These are phyloP conservation scores for Saccharomycopsis lassenensis DNA, from an alignment of 805 yeast genomes.

Conservation along the genomic window DNA sequence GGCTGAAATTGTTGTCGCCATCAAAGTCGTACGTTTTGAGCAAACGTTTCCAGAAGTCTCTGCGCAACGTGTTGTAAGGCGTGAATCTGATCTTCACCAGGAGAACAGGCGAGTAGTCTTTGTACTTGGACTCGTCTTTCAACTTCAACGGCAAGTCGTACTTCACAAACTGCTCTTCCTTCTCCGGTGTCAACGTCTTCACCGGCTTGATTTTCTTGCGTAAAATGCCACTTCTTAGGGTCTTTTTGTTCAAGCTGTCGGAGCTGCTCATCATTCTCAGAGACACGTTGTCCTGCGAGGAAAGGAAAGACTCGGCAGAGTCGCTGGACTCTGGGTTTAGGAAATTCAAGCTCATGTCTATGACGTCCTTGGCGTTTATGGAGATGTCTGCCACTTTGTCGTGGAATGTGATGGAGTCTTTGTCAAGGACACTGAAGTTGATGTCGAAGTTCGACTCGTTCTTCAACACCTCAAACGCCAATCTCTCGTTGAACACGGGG, in stretches of 20 bases:
- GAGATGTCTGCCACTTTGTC: conserved; percentile 67
- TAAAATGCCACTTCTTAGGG: conserved; percentile 14
- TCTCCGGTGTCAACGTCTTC: conserved; percentile 13
- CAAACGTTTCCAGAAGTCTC: conserved; percentile 58
- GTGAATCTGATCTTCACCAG: conserved; percentile 53
- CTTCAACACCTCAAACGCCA: conserved; percentile 66
- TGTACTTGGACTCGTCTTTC: conserved; percentile 16
- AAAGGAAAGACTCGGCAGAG: conserved; percentile 18
- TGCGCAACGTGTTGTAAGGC: conserved; percentile 52
- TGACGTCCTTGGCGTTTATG: conserved; percentile 42
- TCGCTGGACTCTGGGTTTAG: conserved; percentile 20
- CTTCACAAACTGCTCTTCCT: conserved; percentile 19
- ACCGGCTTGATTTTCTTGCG: conserved; percentile 17
- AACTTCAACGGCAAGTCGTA: conserved; percentile 29
- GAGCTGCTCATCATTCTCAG: background rate
- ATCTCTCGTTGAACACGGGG: conserved; percentile 71
- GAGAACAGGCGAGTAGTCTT: conserved; percentile 38
- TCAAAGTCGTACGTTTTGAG: conserved; percentile 41
- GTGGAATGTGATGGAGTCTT: conserved; percentile 72
- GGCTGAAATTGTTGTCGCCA: conserved; percentile 35
- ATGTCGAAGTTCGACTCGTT: conserved; percentile 58
- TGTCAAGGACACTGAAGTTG: conserved; percentile 68
- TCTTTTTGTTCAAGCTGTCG: conserved; percentile 1
- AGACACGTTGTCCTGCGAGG: background rate
- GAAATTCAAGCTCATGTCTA: conserved; percentile 19